phyloP scores from a whole-genome alignment of 129 eudicot species.

The Tagetes patula region DNA sequence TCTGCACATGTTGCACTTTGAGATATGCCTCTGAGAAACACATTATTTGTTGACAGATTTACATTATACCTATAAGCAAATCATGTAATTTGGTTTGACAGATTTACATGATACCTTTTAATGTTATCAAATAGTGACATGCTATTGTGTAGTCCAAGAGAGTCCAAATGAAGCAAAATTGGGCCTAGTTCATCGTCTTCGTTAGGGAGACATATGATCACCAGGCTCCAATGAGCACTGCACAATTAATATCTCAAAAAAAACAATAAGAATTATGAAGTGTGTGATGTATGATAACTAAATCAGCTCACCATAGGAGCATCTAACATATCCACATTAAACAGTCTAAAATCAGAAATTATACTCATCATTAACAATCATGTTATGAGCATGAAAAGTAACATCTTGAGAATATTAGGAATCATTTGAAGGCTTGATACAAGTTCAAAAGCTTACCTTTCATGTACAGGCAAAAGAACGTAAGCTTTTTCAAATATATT shows the following conservation, averaged over 20 bases:
- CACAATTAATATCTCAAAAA: background rate
- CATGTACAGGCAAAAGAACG: conserved; percentile 81
- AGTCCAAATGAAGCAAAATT: conserved; percentile 84
- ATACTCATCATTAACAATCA: background rate
- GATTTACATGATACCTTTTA: conserved; percentile 46
- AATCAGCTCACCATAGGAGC: background rate
- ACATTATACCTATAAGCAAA: conserved; percentile 39
- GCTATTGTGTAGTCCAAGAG: conserved; percentile 72
- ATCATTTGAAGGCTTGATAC: background rate
- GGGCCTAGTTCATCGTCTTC: conserved; percentile 74
- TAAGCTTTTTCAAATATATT: conserved; percentile 78
- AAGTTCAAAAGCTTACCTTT: conserved; percentile 48
- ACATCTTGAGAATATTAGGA: background rate
- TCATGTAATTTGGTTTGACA: background rate
- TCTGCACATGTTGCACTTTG: background rate
- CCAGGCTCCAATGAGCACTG: conserved; percentile 96
- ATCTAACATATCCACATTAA: background rate
- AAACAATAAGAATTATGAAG: background rate
- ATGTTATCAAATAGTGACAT: conserved; percentile 48
- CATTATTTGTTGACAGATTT: background rate
- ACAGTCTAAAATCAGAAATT: background rate
- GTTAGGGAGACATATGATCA: conserved; percentile 76
- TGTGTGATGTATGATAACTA: background rate
- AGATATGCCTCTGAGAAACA: background rate
- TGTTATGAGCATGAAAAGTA: background rate